Evolutionary conservation across 345 rosid species (phyloP).

Genomic region (Kandelia obovata): DNA sequence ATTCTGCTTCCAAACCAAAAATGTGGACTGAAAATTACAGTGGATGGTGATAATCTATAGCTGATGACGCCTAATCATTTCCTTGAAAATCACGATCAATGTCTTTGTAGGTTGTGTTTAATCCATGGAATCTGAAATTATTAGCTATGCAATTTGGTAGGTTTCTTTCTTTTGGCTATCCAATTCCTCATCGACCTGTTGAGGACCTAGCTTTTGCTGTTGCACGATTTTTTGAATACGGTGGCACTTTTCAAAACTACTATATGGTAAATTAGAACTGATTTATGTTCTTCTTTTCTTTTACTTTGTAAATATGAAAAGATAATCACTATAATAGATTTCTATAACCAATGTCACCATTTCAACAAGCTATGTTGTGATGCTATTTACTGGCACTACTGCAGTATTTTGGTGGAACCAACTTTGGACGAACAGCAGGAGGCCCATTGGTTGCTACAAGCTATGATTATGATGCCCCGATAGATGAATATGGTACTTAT

Average conservation of each 20-base stretch:
- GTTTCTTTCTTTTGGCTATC: conserved; percentile 61
- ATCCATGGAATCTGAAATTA: background rate
- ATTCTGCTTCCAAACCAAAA: conserved; percentile 56
- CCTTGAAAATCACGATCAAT: background rate
- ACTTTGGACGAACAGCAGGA: conserved; percentile 65
- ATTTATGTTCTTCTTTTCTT: background rate
- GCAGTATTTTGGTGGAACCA: conserved; percentile 73
- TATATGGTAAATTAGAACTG: conserved; percentile 45
- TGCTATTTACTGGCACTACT: conserved; percentile 6
- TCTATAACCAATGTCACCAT: background rate
- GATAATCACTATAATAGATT: background rate
- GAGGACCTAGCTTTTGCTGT: conserved; percentile 68
- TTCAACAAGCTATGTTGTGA: background rate
- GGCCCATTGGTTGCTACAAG: conserved; percentile 65
- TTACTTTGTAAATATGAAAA: background rate
- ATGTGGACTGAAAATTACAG: conserved; percentile 69
- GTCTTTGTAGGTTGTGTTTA: background rate
- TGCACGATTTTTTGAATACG: conserved; percentile 56
- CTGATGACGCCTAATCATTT: background rate
- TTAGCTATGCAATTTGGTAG: conserved; percentile 22
- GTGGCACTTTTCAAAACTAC: conserved; percentile 66
- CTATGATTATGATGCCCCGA: conserved; percentile 71
- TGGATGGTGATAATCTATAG: conserved; percentile 45
- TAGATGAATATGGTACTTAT: conserved; percentile 57
- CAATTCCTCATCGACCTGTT: conserved; percentile 59